Base-by-base conservation (phyloP, 2,329 filamentous ascomycete genomes). In the Verticillium zaregamsianum region DNA sequence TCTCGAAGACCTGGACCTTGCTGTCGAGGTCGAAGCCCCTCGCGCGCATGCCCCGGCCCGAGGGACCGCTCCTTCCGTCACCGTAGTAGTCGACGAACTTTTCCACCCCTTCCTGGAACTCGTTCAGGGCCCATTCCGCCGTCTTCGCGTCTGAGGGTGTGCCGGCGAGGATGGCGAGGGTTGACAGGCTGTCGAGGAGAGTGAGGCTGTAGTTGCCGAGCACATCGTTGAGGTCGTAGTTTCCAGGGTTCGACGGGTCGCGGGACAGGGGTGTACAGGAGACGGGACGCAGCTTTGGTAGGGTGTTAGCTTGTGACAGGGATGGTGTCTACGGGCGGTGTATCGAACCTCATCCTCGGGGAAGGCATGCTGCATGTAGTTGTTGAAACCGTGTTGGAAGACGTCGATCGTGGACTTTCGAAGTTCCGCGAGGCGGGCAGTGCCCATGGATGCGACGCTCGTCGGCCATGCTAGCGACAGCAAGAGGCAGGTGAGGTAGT, bases 1-100 rank as follows among this genome's bases (percentile, higher is more conserved):
- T 98, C 79, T 99, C 95, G 71, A 99, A 99, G 45, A 99, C 92
- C 77, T 99, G 94, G 2, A 99, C 95, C 76, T 98, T 99, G 79
- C 93, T 97, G 76, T 99, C 94, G 49, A 97, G 80, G 74, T 99
- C 92, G 70, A 99, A 99, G 0, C 93, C 95, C 60, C 87, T 85
- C 3, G 88, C 88, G 66, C 92, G 83, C 62, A 84, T 80, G 3
- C 94, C 94, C 70, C 86, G 82, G 7, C 91, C 92, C 5, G 82
- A 82, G 15, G 85, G 80, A 3, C 90, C 89, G 9, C 81, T 76
- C 33, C 87, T 87, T 2, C 93, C 94, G 75, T 97, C 93, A 4
- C 94, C 94, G 73, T 97, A 98, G 68, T 95, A 81, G 66, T 86
- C 80, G 3, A 97, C 90, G 68, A 98, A 80, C 59, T 88, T 82